Base-by-base conservation (phyloP, 495 filamentous ascomycete genomes). In the Penicillium angulare region DNA sequence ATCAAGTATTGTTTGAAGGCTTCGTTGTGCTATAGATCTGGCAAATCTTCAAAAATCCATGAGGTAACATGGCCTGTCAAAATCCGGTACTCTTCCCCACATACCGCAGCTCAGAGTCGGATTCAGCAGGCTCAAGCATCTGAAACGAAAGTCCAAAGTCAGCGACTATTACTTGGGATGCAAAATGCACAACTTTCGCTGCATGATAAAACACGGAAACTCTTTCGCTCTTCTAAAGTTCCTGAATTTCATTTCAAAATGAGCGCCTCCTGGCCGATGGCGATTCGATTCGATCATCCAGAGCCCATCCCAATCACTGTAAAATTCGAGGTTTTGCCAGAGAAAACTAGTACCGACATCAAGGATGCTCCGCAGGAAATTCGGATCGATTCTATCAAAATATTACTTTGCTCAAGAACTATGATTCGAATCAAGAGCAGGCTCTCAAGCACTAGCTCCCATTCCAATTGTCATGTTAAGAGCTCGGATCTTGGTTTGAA, bases 111-210 rank as follows among this genome's bases (percentile, higher is more conserved):
- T 18, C 15, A 13, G 31, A n/a, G 13, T 8, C 31, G 15, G 4
- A 35, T 32, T 15, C 7, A 10, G 6, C 34, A 47, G 20, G 31
- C 29, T 17, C 3, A 20, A 5, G 34, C 31, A 34, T 8, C 2
- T 17, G 17, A 29, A 23, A 35, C 31, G 2, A 24, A 35, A 7
- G 20, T 50, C 1, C 43, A 16, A 41, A 63, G 40, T 20, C 59
- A 63, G 15, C 52, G 59, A 13, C 45, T 63, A 16, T 15, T 63
- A 9, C 59, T 52, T 6, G 59, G 44, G 1, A 59, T 59, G 56
- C 41, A 48, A 24, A 22, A 53, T 27, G 26, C 39, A 10, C 45
- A 59, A 7, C 17, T 56, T 13, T 44, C 52, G 18, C 39, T 63
- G 29, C 58, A 45, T 24, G 49, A 59, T 35, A 55, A 56, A 43